Conservation (phyloP, 495 filamentous ascomycete species). For the Xylaria palmicola region DNA sequence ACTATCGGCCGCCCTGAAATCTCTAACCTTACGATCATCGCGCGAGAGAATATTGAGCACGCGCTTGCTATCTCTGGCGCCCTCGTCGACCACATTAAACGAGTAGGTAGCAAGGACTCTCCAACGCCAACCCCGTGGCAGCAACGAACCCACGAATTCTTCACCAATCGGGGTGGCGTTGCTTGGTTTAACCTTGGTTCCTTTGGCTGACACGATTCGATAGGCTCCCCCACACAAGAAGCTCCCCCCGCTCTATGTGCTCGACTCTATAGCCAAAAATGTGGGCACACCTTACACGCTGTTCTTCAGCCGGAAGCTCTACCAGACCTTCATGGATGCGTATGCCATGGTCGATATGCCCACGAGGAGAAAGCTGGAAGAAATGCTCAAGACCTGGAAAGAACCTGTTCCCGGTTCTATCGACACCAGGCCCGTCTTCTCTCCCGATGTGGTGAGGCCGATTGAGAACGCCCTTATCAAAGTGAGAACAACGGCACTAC, state of each 20-base stretch:
- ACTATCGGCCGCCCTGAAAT: constrained; percentile 90
- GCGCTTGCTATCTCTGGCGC: constrained; percentile 86
- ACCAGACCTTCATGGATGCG: constrained; percentile 91
- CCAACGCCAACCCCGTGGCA: background rate
- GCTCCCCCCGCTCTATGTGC: constrained; percentile 91
- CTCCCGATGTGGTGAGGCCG: constrained; percentile 74
- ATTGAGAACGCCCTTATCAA: constrained; percentile 95
- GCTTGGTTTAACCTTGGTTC: background rate
- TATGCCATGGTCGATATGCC: constrained; percentile 80
- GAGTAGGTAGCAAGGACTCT: constrained; percentile 60
- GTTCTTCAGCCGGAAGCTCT: constrained; percentile 88
- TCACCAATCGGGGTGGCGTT: background rate
- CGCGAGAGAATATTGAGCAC: constrained; percentile 93
- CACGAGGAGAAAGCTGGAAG: constrained; percentile 87
- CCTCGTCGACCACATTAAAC: constrained; percentile 86
- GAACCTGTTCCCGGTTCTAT: constrained; percentile 90
- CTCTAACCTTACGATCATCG: constrained; percentile 91
- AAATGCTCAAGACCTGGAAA: constrained; percentile 98
- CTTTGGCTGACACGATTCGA: constrained; percentile 25
- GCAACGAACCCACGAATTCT: background rate
- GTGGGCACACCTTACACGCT: constrained; percentile 95
- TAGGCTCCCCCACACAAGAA: constrained; percentile 85
- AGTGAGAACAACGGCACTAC: constrained; percentile 71
- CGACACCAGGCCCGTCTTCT: constrained; percentile 85
- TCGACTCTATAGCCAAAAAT: constrained; percentile 98